These are phyloP conservation scores for Plasmodium reichenowi DNA, from an alignment of 169 alveolate genomes.

Conservation along the genomic window DNA sequence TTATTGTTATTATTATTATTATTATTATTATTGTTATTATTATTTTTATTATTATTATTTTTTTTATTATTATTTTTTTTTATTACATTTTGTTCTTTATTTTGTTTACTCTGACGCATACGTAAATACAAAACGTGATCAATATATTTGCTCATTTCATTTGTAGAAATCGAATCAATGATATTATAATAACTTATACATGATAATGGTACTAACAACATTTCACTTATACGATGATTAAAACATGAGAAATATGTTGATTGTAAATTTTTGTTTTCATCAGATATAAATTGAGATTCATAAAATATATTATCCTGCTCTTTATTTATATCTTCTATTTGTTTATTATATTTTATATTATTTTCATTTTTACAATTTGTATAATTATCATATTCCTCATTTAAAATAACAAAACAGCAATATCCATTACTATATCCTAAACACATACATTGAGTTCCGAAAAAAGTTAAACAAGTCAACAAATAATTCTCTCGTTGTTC, in stretches of 20 bases:
- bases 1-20: too few relatives aligned
- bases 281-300: background rate
- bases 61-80: constrained; percentile 23
- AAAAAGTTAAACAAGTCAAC: constrained; percentile 46
- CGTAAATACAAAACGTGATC: constrained; percentile 13
- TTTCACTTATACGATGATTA: constrained; percentile 68
- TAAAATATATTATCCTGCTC: background rate
- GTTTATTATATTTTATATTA: background rate
- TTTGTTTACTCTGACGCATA: too few relatives aligned
- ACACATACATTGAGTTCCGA: constrained; percentile 42
- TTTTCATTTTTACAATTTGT: background rate
- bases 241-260: constrained; percentile 49
- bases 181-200: constrained; percentile 4
- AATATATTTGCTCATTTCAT: background rate
- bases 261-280: background rate
- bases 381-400: background rate
- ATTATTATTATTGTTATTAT: background rate
- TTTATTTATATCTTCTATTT: too few relatives aligned
- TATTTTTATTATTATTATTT: background rate
- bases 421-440: constrained; percentile 68
- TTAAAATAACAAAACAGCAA: constrained; percentile 49
- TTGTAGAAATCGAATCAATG: background rate
- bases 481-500: constrained; percentile 37
- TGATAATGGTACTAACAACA: constrained; percentile 48
- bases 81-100: background rate